A percentile compares a stretch with the other conserved stretches of the same genome.
phyloP scores from a whole-genome alignment of 768 basidiomycete species.

The Mrakia blollopis region DNA sequence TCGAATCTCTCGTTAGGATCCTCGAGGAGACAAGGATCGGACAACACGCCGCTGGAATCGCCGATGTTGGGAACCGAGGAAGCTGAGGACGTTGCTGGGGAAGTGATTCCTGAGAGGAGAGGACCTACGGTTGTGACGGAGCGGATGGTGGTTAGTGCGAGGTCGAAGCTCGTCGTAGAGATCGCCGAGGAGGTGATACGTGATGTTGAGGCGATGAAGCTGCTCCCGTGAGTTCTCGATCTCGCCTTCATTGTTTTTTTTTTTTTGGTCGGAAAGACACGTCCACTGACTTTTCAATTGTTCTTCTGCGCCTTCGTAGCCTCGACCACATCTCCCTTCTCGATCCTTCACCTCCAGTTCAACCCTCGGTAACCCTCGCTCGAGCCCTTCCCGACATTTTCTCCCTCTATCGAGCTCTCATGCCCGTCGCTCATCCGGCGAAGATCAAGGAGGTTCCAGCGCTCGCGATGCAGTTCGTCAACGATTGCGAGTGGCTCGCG shows the following conservation, averaged over 20 bases:
- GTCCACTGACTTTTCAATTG: constrained; percentile 43
- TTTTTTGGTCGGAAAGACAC: constrained; percentile 39
- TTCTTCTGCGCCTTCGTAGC: neutral
- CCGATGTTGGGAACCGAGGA: neutral
- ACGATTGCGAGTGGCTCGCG: constrained; percentile 67
- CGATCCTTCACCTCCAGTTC: constrained; percentile 14
- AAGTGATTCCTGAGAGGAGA: constrained; percentile 34
- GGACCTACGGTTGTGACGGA: constrained; percentile 36
- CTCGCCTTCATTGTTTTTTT: constrained; percentile 6
- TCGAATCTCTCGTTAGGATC: neutral
- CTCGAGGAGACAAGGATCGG: constrained; percentile 14
- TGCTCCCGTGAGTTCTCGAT: constrained; percentile 48
- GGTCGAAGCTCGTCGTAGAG: constrained; percentile 36
- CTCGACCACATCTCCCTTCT: neutral
- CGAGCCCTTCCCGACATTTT: constrained; percentile 60
- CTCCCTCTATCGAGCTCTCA: constrained; percentile 73
- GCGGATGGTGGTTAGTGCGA: constrained; percentile 36
- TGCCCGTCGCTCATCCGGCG: constrained; percentile 59
- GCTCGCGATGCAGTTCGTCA: constrained; percentile 67
- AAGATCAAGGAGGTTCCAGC: constrained; percentile 53
- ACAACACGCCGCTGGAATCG: neutral
- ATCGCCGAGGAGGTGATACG: constrained; percentile 35
- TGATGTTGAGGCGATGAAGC: constrained; percentile 51
- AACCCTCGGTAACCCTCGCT: constrained; percentile 55
- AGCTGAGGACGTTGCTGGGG: constrained; percentile 33